Evolutionary conservation across 495 filamentous ascomycete species (phyloP).

Genomic region (Penicillium malachiteum): DNA sequence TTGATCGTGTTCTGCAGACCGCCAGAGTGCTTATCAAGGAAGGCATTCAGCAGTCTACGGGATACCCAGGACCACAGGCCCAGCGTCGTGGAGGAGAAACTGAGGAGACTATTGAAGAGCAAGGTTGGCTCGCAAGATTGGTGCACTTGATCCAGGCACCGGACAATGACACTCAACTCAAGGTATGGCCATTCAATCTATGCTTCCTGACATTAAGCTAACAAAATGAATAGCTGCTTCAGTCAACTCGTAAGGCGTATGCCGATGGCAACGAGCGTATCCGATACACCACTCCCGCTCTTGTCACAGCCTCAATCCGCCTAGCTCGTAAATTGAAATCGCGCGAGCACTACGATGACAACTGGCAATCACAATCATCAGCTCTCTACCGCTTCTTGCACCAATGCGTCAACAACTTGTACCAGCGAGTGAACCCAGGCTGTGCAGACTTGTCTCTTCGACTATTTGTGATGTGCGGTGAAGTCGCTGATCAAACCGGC

Average conservation of each 20-base stretch:
- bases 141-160: constrained; percentile 81
- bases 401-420: constrained; percentile 79
- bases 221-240: constrained; percentile 62
- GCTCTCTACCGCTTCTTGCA: constrained; percentile 95
- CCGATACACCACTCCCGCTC: constrained; percentile 88
- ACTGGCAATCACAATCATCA: constrained; percentile 86
- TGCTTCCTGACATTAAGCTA: constrained; percentile 16
- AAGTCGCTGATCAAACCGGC: constrained; percentile 86
- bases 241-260: constrained; percentile 84
- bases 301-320: constrained; percentile 87
- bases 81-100: constrained; percentile 70
- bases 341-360: constrained; percentile 91
- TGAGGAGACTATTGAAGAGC: constrained; percentile 95
- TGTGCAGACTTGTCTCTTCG: constrained; percentile 84
- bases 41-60: constrained; percentile 77
- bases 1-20: constrained; percentile 86
- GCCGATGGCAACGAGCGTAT: constrained; percentile 92
- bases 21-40: constrained; percentile 90
- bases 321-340: constrained; percentile 86
- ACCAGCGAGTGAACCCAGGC: constrained; percentile 77
- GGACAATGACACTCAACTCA: constrained; percentile 91
- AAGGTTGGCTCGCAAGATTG: constrained; percentile 91
- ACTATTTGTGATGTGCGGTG: constrained; percentile 85
- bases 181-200: constrained; percentile 42
- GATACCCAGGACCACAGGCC: constrained; percentile 74